Evolutionary conservation across 257 asterid species (phyloP), one percentile per base, ranked within the genome.

Genomic region (Jasminum sambac): DNA sequence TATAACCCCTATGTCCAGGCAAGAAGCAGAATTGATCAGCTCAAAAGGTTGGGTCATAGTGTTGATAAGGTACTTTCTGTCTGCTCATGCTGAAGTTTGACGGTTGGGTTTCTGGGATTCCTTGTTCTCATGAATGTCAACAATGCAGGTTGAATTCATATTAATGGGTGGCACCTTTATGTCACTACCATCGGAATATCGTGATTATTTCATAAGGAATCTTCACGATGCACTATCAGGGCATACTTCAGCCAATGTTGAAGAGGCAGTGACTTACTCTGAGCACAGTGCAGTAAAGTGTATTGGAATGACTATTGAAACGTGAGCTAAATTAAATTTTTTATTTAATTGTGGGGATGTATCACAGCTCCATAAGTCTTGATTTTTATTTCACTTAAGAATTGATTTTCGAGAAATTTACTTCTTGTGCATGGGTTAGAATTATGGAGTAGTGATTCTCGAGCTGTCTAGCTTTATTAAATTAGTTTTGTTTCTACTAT

Each of bases 111-210:
- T 21, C 17, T 25, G 12, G 43, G 24, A 55, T 43, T 52, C 57
- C 5, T 57, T 41, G 62, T 79, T 67, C 41, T 59, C 17, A 60
- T 60, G 46, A 69, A 16, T 79, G 79, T 43, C 74, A 59, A 26
- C 63, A 67, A n/a, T 70, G 73, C 85, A 95, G 99, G 98, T 95
- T 72, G 99, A 95, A 63, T 95, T 95, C 82, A 95, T 95, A 78
- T 80, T 95, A 86, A 95, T 95, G 98, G 98, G 99, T 76, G 99
- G 98, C 44, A 95, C 99, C 67, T 95, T 95, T 82, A 91, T 91
- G 99, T 95, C 99, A 4, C 84, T 91, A 83, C 98, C 99, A 65
- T 79, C 98, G 63, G 97, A 95, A 16, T 95, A 95, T 82, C 95
- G 99, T 50, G 97, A 95, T 72, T 95, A 84, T 76, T 95, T 95